Evolutionary conservation across 2,329 filamentous ascomycete species (phyloP), one percentile per base, ranked within the genome.

Genomic region (Tympanopsis confertula): DNA sequence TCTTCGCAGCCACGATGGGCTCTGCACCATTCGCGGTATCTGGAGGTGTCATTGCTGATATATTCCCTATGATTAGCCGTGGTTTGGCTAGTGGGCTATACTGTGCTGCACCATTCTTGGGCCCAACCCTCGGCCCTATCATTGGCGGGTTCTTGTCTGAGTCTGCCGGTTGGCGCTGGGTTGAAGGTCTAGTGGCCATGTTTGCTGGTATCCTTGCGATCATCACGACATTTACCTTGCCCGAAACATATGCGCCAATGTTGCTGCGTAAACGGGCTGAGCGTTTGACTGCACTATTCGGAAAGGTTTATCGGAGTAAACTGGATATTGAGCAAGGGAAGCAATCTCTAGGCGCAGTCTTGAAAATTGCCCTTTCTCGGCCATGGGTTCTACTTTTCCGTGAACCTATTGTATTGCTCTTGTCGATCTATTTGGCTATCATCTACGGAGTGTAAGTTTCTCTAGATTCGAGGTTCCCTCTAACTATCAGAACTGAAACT

Each of bases 21-120:
- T 62, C 57, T 1, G 57, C 55, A 7, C 59, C 63, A 2, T 45
- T 65, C 17, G 62, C 62, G 4, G 65, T 64, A 40, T 58, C 61
- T 22, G 63, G 62, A 10, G 65, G 64, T 42, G 61, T 63, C 22
- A 63, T 66, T 33, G 60, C 62, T 13, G 63, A 66, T 43, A 62
- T 65, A 47, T 67, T 65, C 37, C 39, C 55, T 2, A 56, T 61
- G 1, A 50, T 50, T 13, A 45, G 62, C 42, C 48, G 61, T 39
- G 61, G 62, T 36, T 45, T 64, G 2, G 61, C 61, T 2, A 57
- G 62, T 43, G 50, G 52, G 5, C 41, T 42, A 1, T 59, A 54
- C 30, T 50, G 50, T 19, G 45, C 53, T 5, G 54, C 53, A 1
- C 55, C 56, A 1, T 51, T 60, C 7, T 45, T 61, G 17, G 59